Percentiles rank a stretch among this genome's conserved stretches.
Conservation (phyloP, 2,329 filamentous ascomycete genomes). For the Hypoxylon sp. region DNA sequence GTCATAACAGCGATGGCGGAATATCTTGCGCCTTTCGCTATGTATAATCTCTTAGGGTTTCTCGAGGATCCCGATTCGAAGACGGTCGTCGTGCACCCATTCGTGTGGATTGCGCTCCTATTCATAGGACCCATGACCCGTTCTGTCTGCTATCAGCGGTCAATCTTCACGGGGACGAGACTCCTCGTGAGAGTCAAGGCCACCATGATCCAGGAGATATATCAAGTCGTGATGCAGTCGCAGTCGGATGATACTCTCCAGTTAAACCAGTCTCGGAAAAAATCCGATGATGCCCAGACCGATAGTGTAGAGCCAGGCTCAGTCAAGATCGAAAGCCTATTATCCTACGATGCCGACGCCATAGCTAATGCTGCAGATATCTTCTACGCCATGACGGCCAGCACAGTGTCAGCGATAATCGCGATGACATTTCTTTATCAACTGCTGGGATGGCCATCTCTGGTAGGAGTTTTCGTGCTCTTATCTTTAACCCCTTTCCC, state of each 20-base stretch:
- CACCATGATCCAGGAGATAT: slow-evolving; percentile 7
- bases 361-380: background rate
- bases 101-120: slow-evolving; percentile 50
- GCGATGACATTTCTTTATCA: slow-evolving; percentile 5
- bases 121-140: slow-evolving; percentile 50
- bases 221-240: background rate
- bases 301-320: background rate
- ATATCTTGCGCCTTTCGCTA: slow-evolving; percentile 33
- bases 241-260: background rate
- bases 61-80: slow-evolving; percentile 40
- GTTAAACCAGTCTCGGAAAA: background rate
- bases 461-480: background rate
- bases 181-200: background rate
- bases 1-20: slow-evolving; percentile 34
- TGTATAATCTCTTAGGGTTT: slow-evolving; percentile 36
- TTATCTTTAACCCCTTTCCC: background rate
- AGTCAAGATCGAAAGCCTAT: background rate
- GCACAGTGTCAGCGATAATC: background rate
- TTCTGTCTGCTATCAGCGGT: slow-evolving; percentile 2
- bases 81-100: slow-evolving; percentile 35
- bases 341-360: slow-evolving; percentile 1
- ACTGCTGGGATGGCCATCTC: slow-evolving; percentile 1
- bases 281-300: background rate
- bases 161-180: slow-evolving; percentile 2
- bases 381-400: background rate